These are phyloP conservation scores for Termitomyces sp. DNA, from an alignment of 768 basidiomycete species.

Conservation along the genomic window DNA sequence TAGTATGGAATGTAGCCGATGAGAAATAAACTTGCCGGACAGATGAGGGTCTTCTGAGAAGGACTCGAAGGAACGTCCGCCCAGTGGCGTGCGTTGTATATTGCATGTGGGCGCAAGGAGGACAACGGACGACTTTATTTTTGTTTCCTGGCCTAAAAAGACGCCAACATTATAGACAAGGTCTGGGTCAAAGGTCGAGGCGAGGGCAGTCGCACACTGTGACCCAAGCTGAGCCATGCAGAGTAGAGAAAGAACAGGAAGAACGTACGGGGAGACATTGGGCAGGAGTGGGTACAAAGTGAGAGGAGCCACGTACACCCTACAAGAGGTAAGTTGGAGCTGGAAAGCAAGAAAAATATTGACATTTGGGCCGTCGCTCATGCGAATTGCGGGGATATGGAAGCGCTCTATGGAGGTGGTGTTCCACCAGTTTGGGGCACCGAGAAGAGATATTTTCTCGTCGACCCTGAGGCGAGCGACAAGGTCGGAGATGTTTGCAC, in stretches of 20 bases:
- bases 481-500: constrained; percentile 48
- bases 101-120: constrained; percentile 75
- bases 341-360: constrained; percentile 5
- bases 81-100: constrained; percentile 63
- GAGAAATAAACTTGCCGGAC: constrained; percentile 37
- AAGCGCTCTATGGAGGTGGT: constrained; percentile 54
- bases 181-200: constrained; percentile 64
- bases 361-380: constrained; percentile 71
- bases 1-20: background rate
- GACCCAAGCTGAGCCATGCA: background rate
- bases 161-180: constrained; percentile 51
- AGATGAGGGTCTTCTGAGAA: constrained; percentile 71
- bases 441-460: constrained; percentile 61
- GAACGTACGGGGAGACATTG: constrained; percentile 58
- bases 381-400: constrained; percentile 62
- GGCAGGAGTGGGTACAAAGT: constrained; percentile 61
- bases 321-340: constrained; percentile 17
- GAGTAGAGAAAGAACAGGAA: background rate
- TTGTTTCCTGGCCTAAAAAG: constrained; percentile 63
- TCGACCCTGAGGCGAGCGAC: constrained; percentile 52
- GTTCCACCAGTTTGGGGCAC: constrained; percentile 73
- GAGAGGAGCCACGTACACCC: constrained; percentile 67
- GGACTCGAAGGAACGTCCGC: constrained; percentile 64
- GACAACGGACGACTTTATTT: constrained; percentile 59
- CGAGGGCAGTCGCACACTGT: constrained; percentile 65